These are phyloP conservation scores for Casaregolazyma lundiana DNA, from an alignment of 1,139 yeast species.

Conservation along the genomic window DNA sequence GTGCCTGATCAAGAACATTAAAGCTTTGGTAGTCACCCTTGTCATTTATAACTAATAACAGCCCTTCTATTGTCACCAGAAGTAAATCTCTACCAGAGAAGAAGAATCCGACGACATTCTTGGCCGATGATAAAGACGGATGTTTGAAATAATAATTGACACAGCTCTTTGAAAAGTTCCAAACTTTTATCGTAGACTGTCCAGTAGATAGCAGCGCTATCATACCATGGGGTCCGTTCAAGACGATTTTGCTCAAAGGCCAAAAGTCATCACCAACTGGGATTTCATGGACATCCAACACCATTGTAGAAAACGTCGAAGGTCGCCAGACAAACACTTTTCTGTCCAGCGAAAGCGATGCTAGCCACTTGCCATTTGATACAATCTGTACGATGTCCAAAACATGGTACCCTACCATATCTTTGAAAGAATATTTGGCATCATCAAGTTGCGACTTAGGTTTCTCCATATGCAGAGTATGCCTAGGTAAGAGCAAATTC, in stretches of 20 bases:
- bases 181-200: constrained; percentile 16
- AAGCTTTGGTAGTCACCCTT: constrained; percentile 14
- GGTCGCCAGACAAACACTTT: constrained; percentile 74
- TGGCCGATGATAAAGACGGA: constrained; percentile 6
- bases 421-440: constrained; percentile 42
- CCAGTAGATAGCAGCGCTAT: constrained; percentile 50
- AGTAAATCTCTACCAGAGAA: constrained; percentile 23
- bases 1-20: constrained; percentile 13
- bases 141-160: constrained; percentile 7
- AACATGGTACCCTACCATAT: constrained; percentile 52
- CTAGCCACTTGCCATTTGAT: constrained; percentile 52
- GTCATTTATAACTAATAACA: constrained; percentile 21
- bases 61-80: constrained; percentile 20
- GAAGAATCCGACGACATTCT: constrained; percentile 17
- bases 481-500: constrained; percentile 29
- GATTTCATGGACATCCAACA: constrained; percentile 20
- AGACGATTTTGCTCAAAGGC: constrained; percentile 61
- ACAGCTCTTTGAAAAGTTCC: constrained; percentile 13
- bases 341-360: constrained; percentile 71
- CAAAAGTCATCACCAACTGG: constrained; percentile 48
- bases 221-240: constrained; percentile 57
- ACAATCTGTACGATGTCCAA: constrained; percentile 59
- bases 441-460: constrained; percentile 7
- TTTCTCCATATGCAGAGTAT: constrained; percentile 12
- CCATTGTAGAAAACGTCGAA: constrained; percentile 11